phyloP scores from a whole-genome alignment of 192 early-diverging fungal species.

The Umbelopsis sp. region DNA sequence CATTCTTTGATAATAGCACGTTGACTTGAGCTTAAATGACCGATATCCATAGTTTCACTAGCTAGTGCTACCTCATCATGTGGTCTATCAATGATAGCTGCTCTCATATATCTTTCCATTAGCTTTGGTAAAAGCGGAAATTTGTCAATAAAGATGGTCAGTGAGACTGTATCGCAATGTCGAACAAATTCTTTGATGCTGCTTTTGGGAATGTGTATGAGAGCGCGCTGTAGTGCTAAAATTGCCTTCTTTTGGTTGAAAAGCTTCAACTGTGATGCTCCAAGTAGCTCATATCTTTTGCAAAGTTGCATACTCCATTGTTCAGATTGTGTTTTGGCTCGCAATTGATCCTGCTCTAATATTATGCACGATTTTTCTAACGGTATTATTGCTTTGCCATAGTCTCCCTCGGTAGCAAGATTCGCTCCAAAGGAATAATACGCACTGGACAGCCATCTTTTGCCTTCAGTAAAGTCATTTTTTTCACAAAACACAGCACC shows the following conservation, averaged over 20 bases:
- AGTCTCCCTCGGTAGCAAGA: conserved; percentile 35
- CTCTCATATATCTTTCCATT: conserved; percentile 33
- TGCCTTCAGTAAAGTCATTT: conserved; percentile 40
- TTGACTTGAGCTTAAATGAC: conserved; percentile 10
- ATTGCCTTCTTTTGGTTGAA: not conserved
- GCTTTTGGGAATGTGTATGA: conserved; percentile 1
- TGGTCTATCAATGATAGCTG: conserved; percentile 22
- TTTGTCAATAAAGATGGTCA: conserved; percentile 12
- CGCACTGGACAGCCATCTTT: conserved; percentile 53
- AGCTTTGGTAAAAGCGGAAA: conserved; percentile 31
- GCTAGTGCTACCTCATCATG: conserved; percentile 18
- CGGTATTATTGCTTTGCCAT: conserved; percentile 40
- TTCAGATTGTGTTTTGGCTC: conserved; percentile 19
- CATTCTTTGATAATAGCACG: conserved; percentile 31
- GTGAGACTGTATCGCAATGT: not conserved
- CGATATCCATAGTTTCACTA: conserved; percentile 5
- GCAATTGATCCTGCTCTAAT: conserved; percentile 30
- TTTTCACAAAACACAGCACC: conserved; percentile 38
- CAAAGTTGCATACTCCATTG: conserved; percentile 37
- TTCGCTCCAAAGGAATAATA: conserved; percentile 53
- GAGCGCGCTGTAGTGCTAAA: not conserved
- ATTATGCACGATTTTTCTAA: conserved; percentile 41
- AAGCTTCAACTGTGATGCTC: conserved; percentile 23
- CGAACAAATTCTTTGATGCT: conserved; percentile 26
- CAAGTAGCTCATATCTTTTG: conserved; percentile 52